A percentile compares a stretch with the other conserved stretches of the same genome.
Conservation (phyloP, 1,284 basidiomycete species). For the Malassezia cuniculi region DNA sequence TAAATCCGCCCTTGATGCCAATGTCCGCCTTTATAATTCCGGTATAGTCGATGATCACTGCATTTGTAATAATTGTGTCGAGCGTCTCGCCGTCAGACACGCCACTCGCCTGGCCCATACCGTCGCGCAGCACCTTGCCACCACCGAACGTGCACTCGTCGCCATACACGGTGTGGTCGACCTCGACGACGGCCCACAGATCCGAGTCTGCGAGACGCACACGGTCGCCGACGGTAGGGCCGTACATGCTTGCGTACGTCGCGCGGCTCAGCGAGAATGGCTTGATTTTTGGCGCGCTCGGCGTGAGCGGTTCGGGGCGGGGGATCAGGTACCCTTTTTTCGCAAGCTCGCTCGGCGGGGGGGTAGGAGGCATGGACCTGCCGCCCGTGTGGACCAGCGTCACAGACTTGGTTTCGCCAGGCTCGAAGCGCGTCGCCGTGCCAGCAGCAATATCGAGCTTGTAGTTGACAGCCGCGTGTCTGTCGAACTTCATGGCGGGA, state of each 20-base stretch:
- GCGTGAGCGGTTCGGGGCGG: no score
- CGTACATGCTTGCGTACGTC: constrained; percentile 47
- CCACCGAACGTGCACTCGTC: constrained; percentile 95
- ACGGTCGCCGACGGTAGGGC: constrained; percentile 81
- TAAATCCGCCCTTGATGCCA: constrained; percentile 71
- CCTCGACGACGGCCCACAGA: constrained; percentile 85
- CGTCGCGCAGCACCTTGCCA: constrained; percentile 47
- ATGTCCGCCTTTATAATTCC: constrained; percentile 99
- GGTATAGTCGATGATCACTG: constrained; percentile 82
- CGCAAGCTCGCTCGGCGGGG: no score
- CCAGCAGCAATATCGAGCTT: constrained; percentile 84
- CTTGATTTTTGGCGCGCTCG: no score
- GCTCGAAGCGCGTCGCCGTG: constrained; percentile 91
- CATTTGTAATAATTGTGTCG: constrained; percentile 88
- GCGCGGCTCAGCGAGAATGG: constrained; percentile 24
- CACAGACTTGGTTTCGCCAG: constrained; percentile 75
- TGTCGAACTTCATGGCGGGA: constrained; percentile 66
- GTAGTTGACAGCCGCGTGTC: constrained; percentile 64
- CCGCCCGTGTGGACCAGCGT: constrained; percentile 70
- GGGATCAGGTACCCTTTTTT: no score
- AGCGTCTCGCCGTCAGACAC: constrained; percentile 58
- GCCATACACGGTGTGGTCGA: constrained; percentile 68
- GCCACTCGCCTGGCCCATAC: constrained; percentile 67
- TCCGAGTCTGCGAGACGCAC: constrained; percentile 76
- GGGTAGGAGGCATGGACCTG: constrained; percentile 52